Evolutionary conservation across 139 green algal species (phyloP).

Genomic region (Chlamydomonas incerta): DNA sequence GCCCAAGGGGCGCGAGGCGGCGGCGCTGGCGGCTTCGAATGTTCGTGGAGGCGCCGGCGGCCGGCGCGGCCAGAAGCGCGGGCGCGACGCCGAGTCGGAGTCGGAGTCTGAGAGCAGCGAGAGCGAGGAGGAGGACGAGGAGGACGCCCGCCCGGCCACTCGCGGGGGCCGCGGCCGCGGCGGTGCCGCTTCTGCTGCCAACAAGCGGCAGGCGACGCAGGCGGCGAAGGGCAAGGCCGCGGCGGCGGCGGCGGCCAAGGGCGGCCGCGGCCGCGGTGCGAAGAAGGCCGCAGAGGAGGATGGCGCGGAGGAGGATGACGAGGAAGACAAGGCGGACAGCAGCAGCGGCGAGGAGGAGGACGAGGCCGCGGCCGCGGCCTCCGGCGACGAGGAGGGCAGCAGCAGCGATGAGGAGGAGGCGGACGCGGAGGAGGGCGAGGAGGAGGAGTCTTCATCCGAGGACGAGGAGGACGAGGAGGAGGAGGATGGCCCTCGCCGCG

Average conservation of each 20-base stretch:
- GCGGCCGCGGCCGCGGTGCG: too few relatives aligned
- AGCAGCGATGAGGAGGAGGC: neutral
- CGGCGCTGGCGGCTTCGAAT: neutral
- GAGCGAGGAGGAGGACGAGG: neutral
- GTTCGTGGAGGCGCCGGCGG: neutral
- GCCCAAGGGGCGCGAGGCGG: slow-evolving; percentile 3
- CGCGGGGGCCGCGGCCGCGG: neutral
- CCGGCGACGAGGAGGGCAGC: neutral
- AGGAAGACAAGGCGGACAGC: neutral
- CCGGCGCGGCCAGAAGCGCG: neutral
- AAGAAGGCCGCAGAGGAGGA: neutral
- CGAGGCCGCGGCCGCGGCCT: too few relatives aligned
- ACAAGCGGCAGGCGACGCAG: slow-evolving; percentile 1
- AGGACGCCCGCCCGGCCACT: neutral
- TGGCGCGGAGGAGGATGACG: too few relatives aligned
- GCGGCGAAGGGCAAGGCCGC: neutral
- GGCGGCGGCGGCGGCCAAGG: neutral
- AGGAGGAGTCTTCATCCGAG: neutral
- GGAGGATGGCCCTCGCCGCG: neutral
- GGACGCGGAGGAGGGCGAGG: neutral
- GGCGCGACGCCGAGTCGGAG: neutral
- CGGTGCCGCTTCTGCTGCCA: too few relatives aligned
- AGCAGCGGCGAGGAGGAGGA: neutral
- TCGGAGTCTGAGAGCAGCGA: neutral
- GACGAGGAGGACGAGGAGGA: neutral